phyloP scores from a whole-genome alignment of 73 alveolate species.

The Tetrahymena malaccensis region DNA sequence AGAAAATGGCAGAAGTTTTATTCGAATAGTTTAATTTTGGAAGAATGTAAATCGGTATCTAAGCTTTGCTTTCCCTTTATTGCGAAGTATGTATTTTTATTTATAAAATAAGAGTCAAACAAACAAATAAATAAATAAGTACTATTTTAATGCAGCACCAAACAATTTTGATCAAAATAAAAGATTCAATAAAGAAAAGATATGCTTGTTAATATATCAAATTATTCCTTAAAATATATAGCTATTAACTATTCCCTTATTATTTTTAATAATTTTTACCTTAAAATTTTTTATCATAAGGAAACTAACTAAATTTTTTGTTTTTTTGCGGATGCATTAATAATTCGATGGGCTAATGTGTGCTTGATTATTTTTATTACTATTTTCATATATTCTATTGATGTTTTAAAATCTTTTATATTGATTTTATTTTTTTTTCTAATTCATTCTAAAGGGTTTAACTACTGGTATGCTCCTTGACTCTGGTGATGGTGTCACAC shows the following conservation, averaged over 20 bases:
- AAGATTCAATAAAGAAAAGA: not conserved
- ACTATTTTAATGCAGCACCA: not conserved
- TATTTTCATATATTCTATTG: too few species aligned
- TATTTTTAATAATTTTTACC: not conserved
- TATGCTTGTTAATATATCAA: not conserved
- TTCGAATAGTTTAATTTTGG: constrained; percentile 84
- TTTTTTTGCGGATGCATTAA: too few species aligned
- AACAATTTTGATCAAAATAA: not conserved
- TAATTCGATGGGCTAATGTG: too few species aligned
- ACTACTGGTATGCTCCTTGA: constrained; percentile 87
- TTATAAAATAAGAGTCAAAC: not conserved
- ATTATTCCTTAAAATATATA: not conserved
- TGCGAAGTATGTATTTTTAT: constrained; percentile 48
- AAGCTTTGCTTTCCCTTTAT: constrained; percentile 84
- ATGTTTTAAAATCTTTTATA: not conserved
- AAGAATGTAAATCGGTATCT: constrained; percentile 70
- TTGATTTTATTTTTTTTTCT: not conserved
- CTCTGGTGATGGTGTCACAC: constrained; percentile 99
- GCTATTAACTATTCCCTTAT: not conserved
- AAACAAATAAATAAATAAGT: not conserved
- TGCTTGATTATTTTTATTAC: too few species aligned
- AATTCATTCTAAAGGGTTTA: constrained; percentile 47
- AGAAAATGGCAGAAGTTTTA: constrained; percentile 86
- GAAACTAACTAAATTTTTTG: not conserved
- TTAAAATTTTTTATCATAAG: not conserved